Conservation (phyloP, 148 eudicot species). For the Chenopodium album region DNA sequence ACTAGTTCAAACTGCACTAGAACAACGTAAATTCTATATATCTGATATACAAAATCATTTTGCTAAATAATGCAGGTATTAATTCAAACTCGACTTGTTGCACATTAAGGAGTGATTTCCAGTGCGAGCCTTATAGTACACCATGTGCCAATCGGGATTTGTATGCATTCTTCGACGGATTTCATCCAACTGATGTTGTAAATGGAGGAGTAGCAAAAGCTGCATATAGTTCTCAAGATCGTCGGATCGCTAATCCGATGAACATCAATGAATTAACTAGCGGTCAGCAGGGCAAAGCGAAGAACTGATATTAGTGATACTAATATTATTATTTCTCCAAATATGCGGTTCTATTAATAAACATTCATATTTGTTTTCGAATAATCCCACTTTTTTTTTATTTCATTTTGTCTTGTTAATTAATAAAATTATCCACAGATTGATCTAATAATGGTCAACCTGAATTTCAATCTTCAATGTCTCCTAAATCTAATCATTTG, state of each 20-base stretch:
- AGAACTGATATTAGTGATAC: no score
- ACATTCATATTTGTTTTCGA: no score
- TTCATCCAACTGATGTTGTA: slow-evolving; percentile 40
- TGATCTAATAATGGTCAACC: no score
- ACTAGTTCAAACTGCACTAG: not conserved
- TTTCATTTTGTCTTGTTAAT: no score
- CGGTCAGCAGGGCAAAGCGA: not conserved
- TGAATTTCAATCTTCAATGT: no score
- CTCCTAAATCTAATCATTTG: no score
- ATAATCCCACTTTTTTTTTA: no score
- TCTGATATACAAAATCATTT: no score
- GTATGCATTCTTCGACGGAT: slow-evolving; percentile 38
- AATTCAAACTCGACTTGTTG: not conserved
- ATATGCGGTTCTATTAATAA: no score
- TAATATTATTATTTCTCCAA: no score
- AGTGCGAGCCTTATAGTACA: not conserved
- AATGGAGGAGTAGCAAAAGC: slow-evolving; percentile 15
- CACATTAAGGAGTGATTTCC: not conserved
- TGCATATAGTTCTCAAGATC: slow-evolving; percentile 32
- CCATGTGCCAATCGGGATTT: slow-evolving; percentile 36
- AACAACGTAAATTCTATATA: no score
- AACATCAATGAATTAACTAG: slow-evolving; percentile 26
- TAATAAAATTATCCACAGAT: no score
- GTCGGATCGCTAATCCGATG: slow-evolving; percentile 35
- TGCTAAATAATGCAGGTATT: not conserved